These are phyloP conservation scores for Stachybotrys chlorohalonatus DNA, from an alignment of 2,329 filamentous ascomycete species.

Conservation along the genomic window DNA sequence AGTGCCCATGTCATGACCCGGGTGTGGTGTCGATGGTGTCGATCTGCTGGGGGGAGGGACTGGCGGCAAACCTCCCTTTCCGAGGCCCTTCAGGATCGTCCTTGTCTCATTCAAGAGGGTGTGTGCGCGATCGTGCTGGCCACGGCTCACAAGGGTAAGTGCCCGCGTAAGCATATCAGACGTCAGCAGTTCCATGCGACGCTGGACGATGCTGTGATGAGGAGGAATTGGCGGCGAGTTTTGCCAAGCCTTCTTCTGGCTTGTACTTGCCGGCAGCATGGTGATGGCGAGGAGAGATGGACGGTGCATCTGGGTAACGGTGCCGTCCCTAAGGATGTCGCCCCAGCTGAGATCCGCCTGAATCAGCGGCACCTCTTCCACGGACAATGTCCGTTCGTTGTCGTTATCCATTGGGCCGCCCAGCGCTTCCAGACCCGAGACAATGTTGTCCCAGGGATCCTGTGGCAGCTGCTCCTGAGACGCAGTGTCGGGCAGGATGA, in stretches of 20 bases:
- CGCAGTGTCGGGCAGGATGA: constrained; percentile 78
- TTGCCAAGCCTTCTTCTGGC: constrained; percentile 57
- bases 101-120: constrained; percentile 89
- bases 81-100: constrained; percentile 89
- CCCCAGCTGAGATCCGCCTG: constrained; percentile 92
- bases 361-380: constrained; percentile 90
- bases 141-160: constrained; percentile 79
- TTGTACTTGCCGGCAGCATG: constrained; percentile 66
- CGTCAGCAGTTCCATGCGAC: constrained; percentile 93
- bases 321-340: constrained; percentile 84
- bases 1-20: constrained; percentile 32
- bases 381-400: constrained; percentile 70
- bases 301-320: constrained; percentile 74
- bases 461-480: constrained; percentile 79
- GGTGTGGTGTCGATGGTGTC: constrained; percentile 39
- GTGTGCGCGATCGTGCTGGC: constrained; percentile 88
- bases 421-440: constrained; percentile 88
- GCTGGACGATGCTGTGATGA: constrained; percentile 88
- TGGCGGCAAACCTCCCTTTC: constrained; percentile 88
- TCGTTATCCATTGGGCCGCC: constrained; percentile 82
- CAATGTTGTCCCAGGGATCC: constrained; percentile 94
- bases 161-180: constrained; percentile 96
- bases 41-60: constrained; percentile 56
- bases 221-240: constrained; percentile 79
- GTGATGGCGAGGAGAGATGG: constrained; percentile 91